Conservation (phyloP, 306 rosid species). For the Potentilla sterilis region DNA sequence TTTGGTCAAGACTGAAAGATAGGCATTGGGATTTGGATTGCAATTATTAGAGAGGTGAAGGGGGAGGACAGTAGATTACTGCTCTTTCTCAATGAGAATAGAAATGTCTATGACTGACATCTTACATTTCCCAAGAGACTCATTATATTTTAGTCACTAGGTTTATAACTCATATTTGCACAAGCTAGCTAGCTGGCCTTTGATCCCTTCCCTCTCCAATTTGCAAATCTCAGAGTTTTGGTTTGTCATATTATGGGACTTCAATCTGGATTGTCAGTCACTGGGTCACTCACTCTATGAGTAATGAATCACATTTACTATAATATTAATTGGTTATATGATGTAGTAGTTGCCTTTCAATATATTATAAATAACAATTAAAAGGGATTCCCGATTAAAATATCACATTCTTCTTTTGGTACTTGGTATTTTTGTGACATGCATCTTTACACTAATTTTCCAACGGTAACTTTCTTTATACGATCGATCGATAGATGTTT, state of each 20-base stretch:
- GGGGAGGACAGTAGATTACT: conserved; percentile 15
- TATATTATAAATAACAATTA: too few species aligned
- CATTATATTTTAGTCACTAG: conserved; percentile 26
- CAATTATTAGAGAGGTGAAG: conserved; percentile 32
- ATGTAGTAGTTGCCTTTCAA: not conserved
- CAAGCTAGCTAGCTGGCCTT: conserved; percentile 5
- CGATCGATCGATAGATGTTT: too few species aligned
- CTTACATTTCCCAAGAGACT: conserved; percentile 45
- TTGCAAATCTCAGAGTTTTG: not conserved
- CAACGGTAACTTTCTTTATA: too few species aligned
- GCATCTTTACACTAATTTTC: too few species aligned
- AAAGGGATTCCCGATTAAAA: too few species aligned
- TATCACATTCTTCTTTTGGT: not conserved
- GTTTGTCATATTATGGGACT: not conserved
- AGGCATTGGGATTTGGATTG: conserved; percentile 63
- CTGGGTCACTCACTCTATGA: not conserved
- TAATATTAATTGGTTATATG: not conserved
- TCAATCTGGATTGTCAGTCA: not conserved
- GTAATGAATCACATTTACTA: not conserved
- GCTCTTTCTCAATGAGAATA: conserved; percentile 25
- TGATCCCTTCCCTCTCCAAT: not conserved
- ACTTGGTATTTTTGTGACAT: too few species aligned
- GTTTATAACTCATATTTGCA: not conserved
- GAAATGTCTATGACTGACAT: conserved; percentile 39
- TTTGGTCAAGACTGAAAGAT: conserved; percentile 41